A percentile compares a stretch with the other conserved stretches of the same genome.
Evolutionary conservation across 495 filamentous ascomycete genomes (phyloP).

Genomic region (Penicillium angulare): DNA sequence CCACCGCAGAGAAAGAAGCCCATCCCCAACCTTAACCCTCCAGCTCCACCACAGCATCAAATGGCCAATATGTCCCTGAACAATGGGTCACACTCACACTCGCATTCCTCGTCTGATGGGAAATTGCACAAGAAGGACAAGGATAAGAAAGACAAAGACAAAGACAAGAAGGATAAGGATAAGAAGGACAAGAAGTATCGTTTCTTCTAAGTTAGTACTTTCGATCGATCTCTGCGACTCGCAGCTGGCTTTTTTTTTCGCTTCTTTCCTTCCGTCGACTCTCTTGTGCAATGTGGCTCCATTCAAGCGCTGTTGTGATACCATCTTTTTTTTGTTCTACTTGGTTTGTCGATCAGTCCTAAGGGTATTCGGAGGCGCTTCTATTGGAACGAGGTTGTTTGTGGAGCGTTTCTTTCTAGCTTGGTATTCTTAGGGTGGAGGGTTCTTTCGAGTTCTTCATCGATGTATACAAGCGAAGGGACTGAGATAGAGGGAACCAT

Average conservation of each 20-base stretch:
- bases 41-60: slow-evolving; percentile 53
- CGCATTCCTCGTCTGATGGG: slow-evolving; percentile 22
- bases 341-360: slow-evolving; percentile 12
- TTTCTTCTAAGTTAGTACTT: slow-evolving; percentile 60
- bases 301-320: slow-evolving; percentile 41
- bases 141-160: slow-evolving; percentile 64
- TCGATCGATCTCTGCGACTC: background rate
- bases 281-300: slow-evolving; percentile 6
- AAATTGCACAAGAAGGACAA: slow-evolving; percentile 32
- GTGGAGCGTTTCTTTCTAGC: no score
- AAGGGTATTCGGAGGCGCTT: slow-evolving; percentile 19
- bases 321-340: slow-evolving; percentile 24
- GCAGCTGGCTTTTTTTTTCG: background rate
- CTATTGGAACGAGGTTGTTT: background rate
- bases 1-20: slow-evolving; percentile 40
- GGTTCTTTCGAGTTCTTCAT: no score
- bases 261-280: slow-evolving; percentile 2
- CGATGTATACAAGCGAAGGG: background rate
- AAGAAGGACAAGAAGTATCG: slow-evolving; percentile 69
- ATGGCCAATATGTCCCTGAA: slow-evolving; percentile 60
- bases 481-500: background rate
- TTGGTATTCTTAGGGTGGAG: no score
- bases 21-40: slow-evolving; percentile 26
- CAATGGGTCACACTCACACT: slow-evolving; percentile 31
- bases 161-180: slow-evolving; percentile 68